Base-by-base conservation (phyloP, 2,329 filamentous ascomycete genomes). In the Phialocephala sp. region DNA sequence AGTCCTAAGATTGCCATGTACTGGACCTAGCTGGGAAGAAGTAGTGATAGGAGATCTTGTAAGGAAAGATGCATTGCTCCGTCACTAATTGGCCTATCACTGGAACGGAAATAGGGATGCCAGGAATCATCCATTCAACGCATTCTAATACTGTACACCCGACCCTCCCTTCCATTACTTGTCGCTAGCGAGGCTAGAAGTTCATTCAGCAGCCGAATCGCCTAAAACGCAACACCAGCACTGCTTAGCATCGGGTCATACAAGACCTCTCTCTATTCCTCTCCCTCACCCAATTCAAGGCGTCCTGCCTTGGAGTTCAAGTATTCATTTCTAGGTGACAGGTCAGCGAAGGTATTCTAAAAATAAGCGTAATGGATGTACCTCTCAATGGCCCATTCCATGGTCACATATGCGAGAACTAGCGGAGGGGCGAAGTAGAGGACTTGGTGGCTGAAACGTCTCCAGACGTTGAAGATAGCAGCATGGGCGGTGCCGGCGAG, bases 401-500 rank as follows among this genome's bases (percentile, higher is more conserved):
- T 91, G 72, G 88, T 78, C 77, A 89, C 88, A 84, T 98, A 99
- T 72, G 87, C 93, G 72, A 85, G 80, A 70, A 95, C 75, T 73
- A 97, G 82, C 45, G 94, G 91, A 66, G 95, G 91, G 32, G 89
- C 86, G 80, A 94, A 89, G 87, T 94, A 99, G 74, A 98, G 88
- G 73, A 97, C 88, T 85, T 98, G 95, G 74, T 85, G 80, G 79
- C 89, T 89, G 82, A 91, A 91, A 76, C 95, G 89, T 80, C 95
- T 90, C 87, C 91, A 96, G 75, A 88, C 90, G 87, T 99, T 99
- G 90, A 98, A 98, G 84, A 98, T 82, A 76, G 94, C 94, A 72
- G 90, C 91, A 80, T 94, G 83, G 71, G 85, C 80, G 67, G 90
- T 84, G 75, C 92, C 92, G 70, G 93, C 93, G 72, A 97, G 85